Conservation (phyloP, 345 rosid species). For the Eucalyptus cloeziana region DNA sequence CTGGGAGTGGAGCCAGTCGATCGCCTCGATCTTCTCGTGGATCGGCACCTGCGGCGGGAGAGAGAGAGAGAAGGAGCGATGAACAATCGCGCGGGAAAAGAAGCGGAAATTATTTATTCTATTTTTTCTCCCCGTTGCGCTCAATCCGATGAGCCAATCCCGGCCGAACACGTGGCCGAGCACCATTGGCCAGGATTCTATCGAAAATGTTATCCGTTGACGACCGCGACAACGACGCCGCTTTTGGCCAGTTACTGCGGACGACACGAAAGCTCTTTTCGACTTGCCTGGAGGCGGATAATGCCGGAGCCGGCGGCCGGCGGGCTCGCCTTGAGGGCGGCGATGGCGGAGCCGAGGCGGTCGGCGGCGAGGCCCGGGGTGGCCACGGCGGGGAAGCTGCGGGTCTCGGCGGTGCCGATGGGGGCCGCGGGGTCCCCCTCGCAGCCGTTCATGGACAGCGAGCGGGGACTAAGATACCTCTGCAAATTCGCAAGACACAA, state of each 20-base stretch:
- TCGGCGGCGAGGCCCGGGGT: conserved; percentile 49
- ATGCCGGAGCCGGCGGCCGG: conserved; percentile 56
- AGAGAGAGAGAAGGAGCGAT: no score
- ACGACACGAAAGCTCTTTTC: neutral
- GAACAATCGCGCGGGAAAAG: neutral
- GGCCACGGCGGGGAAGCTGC: conserved; percentile 30
- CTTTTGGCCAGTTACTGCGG: neutral
- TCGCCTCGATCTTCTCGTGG: conserved; percentile 42
- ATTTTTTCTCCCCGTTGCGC: neutral
- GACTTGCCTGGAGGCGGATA: conserved; percentile 58
- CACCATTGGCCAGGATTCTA: neutral
- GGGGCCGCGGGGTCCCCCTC: conserved; percentile 29
- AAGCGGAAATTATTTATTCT: neutral
- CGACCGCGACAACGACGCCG: neutral
- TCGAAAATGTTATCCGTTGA: neutral
- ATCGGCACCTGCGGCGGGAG: conserved; percentile 42
- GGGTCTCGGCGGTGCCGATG: conserved; percentile 40
- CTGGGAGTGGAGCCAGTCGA: conserved; percentile 82
- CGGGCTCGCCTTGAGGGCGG: conserved; percentile 27
- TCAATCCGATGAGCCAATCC: neutral
- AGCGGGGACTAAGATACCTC: neutral
- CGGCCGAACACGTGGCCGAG: neutral
- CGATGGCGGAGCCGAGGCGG: conserved; percentile 31
- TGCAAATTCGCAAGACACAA: neutral
- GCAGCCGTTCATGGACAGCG: conserved; percentile 78